These are phyloP conservation scores for Peronospora farinosa DNA, from an alignment of 352 stramenopile genomes.

Conservation along the genomic window DNA sequence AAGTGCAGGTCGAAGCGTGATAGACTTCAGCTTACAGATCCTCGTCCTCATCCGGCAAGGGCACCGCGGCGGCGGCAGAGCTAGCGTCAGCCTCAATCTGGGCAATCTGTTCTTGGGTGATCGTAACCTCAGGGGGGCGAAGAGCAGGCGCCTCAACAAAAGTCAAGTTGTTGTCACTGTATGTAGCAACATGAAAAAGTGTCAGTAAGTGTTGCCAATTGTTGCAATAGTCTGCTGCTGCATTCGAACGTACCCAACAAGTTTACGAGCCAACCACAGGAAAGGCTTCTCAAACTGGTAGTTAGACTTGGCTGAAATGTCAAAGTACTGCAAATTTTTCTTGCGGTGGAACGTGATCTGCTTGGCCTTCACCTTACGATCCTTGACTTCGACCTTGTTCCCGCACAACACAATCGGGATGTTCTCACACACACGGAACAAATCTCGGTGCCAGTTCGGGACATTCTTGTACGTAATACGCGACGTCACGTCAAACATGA, in stretches of 20 bases:
- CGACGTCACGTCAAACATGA: constrained; percentile 99
- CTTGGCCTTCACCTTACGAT: constrained; percentile 99
- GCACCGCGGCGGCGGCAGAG: constrained; percentile 85
- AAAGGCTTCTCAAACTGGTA: constrained; percentile 99
- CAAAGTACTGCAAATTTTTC: constrained; percentile 99
- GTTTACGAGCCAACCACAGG: constrained; percentile 98
- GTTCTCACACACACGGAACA: constrained; percentile 99
- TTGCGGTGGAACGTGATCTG: constrained; percentile 99
- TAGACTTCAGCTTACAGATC: constrained; percentile 85
- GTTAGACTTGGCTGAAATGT: constrained; percentile 99
- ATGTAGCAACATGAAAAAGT: constrained; percentile 7
- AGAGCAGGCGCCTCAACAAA: constrained; percentile 97
- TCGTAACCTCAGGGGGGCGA: constrained; percentile 93
- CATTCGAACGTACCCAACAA: constrained; percentile 82
- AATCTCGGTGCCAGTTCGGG: constrained; percentile 99
- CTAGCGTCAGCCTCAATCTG: constrained; percentile 90
- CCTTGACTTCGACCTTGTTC: constrained; percentile 99
- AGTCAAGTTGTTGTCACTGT: constrained; percentile 94
- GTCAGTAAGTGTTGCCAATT: constrained; percentile 8
- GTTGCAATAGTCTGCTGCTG: neutral
- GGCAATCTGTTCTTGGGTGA: constrained; percentile 90
- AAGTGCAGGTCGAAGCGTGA: constrained; percentile 31
- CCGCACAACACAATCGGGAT: constrained; percentile 99
- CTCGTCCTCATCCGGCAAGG: constrained; percentile 97
- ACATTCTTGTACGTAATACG: constrained; percentile 99